Percentiles rank a stretch among this genome's conserved stretches.
These are phyloP conservation scores for Penicillium aurantiogriseum DNA, from an alignment of 2,329 filamentous ascomycete species.

Conservation along the genomic window DNA sequence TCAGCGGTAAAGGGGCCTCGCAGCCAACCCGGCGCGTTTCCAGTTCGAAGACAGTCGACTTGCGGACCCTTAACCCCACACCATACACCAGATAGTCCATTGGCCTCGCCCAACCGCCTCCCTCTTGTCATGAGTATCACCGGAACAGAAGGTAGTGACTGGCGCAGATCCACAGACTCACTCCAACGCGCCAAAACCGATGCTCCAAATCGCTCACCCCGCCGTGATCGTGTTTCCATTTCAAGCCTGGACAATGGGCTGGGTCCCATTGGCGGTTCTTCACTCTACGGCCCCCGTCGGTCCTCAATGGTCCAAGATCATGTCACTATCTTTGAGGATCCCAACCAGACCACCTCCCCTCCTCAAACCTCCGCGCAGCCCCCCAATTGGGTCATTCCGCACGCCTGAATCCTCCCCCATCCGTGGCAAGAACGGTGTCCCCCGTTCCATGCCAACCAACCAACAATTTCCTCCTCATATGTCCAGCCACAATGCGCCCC, in stretches of 20 bases:
- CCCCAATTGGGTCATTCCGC: constrained; percentile 13
- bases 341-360: constrained; percentile 20
- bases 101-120: constrained; percentile 12
- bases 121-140: constrained; percentile 19
- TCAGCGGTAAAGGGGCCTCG: constrained; percentile 36
- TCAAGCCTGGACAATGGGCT: constrained; percentile 7
- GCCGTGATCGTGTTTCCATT: constrained; percentile 11
- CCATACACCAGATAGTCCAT: neutral
- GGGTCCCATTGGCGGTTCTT: constrained; percentile 10
- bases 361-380: constrained; percentile 6
- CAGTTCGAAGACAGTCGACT: constrained; percentile 22
- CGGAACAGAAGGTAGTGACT: constrained; percentile 25
- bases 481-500: constrained; percentile 11
- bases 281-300: constrained; percentile 11
- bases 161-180: constrained; percentile 30
- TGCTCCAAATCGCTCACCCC: constrained; percentile 15
- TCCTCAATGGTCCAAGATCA: constrained; percentile 24
- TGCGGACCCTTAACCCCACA: constrained; percentile 13
- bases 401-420: constrained; percentile 16
- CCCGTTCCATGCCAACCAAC: constrained; percentile 15
- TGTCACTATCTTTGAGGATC: constrained; percentile 44
- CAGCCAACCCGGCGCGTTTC: constrained; percentile 26
- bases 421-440: constrained; percentile 16
- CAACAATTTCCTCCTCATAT: constrained; percentile 19
- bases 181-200: constrained; percentile 27